Percentiles rank a stretch among this genome's conserved stretches.
These are phyloP conservation scores for Physcia stellaris DNA, from an alignment of 495 filamentous ascomycete genomes.

Conservation along the genomic window DNA sequence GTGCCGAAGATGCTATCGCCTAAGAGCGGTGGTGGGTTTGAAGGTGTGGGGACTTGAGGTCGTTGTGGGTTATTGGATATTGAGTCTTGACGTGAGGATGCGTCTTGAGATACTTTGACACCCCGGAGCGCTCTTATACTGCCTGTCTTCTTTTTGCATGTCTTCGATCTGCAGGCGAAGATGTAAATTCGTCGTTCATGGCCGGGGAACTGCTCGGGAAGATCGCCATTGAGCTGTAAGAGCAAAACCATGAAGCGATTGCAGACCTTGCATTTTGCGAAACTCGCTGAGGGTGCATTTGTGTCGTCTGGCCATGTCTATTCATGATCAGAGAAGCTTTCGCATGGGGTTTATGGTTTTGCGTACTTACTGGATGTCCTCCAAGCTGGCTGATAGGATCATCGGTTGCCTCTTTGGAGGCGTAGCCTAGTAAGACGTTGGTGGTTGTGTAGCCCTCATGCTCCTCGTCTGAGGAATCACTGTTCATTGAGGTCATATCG, in stretches of 20 bases:
- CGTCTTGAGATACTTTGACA: slow-evolving; percentile 32
- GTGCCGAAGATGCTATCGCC: slow-evolving; percentile 45
- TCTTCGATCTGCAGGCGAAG: slow-evolving; percentile 62
- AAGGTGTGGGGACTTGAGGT: slow-evolving; percentile 10
- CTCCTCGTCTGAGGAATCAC: slow-evolving; percentile 52
- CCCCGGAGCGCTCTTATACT: slow-evolving; percentile 60
- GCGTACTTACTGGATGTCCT: slow-evolving; percentile 59
- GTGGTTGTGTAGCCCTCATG: slow-evolving; percentile 65
- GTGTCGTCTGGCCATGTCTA: slow-evolving; percentile 69
- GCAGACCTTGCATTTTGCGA: slow-evolving; percentile 83
- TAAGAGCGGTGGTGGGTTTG: slow-evolving; percentile 24
- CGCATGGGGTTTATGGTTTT: slow-evolving; percentile 1
- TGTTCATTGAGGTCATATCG: slow-evolving; percentile 68
- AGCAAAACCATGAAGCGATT: slow-evolving; percentile 70
- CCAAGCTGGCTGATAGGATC: slow-evolving; percentile 85
- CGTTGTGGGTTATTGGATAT: slow-evolving; percentile 13
- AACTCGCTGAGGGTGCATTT: slow-evolving; percentile 57
- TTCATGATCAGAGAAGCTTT: slow-evolving; percentile 5
- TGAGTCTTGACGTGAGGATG: slow-evolving; percentile 14
- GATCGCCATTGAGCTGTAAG: slow-evolving; percentile 80
- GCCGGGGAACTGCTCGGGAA: slow-evolving; percentile 70
- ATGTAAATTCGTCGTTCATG: slow-evolving; percentile 82
- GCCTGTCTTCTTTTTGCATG: slow-evolving; percentile 72
- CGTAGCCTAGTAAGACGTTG: slow-evolving; percentile 81
- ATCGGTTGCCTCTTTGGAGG: slow-evolving; percentile 65